A percentile compares a stretch with the other conserved stretches of the same genome.
Conservation (phyloP, 31 red algal species). For the Bonnemaisonia californica region DNA sequence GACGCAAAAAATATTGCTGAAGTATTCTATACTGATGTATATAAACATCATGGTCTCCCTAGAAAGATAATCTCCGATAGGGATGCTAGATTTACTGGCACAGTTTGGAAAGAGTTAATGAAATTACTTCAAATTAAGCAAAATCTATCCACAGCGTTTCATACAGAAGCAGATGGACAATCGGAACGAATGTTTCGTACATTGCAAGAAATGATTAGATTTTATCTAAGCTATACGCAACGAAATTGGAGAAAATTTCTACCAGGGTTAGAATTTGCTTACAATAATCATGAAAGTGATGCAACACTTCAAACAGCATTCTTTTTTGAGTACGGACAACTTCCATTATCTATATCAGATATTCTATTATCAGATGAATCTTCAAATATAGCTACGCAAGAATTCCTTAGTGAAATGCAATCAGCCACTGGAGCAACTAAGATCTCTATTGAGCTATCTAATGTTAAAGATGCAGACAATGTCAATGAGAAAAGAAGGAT, state of each 20-base stretch:
- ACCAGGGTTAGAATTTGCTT: slow-evolving; percentile 50
- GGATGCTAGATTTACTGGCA: slow-evolving; percentile 40
- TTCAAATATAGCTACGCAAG: background rate
- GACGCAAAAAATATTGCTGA: slow-evolving; percentile 42
- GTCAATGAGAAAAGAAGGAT: slow-evolving; percentile 18
- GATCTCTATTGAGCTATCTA: slow-evolving; percentile 26
- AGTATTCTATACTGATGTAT: slow-evolving; percentile 29
- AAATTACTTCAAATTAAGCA: slow-evolving; percentile 39
- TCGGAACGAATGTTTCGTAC: slow-evolving; percentile 35
- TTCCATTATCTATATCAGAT: slow-evolving; percentile 20
- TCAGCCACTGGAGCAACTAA: slow-evolving; percentile 23
- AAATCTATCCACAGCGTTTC: slow-evolving; percentile 36
- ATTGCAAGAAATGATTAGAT: slow-evolving; percentile 46
- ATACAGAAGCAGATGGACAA: slow-evolving; percentile 64
- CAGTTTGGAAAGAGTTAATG: slow-evolving; percentile 46
- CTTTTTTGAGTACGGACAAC: slow-evolving; percentile 39
- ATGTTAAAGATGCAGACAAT: slow-evolving; percentile 3
- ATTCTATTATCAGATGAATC: background rate
- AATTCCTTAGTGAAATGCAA: slow-evolving; percentile 29
- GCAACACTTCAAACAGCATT: too few species aligned
- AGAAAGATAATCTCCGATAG: slow-evolving; percentile 53
- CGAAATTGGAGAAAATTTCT: slow-evolving; percentile 53
- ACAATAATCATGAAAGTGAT: slow-evolving; percentile 40
- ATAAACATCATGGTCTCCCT: slow-evolving; percentile 53
- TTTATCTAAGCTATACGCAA: slow-evolving; percentile 37